Conservation (phyloP, 2,329 filamentous ascomycete genomes). For the Talaromyces islandicus region DNA sequence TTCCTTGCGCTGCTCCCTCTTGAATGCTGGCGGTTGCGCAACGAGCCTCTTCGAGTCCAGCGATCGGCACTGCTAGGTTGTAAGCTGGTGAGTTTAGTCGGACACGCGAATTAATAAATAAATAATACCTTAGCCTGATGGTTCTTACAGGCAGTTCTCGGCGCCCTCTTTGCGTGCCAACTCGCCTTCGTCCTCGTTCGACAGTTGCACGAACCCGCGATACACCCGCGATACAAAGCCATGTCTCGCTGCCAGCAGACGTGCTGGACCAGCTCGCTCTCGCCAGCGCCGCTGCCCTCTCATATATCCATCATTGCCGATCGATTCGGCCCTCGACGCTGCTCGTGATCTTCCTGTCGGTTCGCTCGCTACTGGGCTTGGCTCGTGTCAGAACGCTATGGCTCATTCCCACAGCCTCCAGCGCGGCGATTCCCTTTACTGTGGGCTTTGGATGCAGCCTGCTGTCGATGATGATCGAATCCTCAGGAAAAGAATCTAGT, state of each 20-base stretch:
- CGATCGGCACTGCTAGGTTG: too few species aligned
- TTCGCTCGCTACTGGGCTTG: not conserved
- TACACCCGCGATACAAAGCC: not conserved
- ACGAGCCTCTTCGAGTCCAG: too few species aligned
- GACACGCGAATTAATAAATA: too few species aligned
- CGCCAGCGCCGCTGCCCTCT: not conserved
- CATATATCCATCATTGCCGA: not conserved
- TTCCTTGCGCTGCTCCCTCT: not conserved
- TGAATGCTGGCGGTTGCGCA: not conserved
- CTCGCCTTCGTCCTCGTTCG: not conserved
- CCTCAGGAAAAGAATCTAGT: too few species aligned
- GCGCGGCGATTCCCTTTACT: too few species aligned
- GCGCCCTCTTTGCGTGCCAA: not conserved
- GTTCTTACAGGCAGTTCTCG: not conserved
- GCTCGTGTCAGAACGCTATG: not conserved
- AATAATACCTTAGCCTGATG: too few species aligned
- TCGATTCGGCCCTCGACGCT: not conserved
- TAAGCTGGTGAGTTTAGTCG: too few species aligned
- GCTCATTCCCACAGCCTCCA: not conserved
- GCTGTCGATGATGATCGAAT: too few species aligned
- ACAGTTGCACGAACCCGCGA: too few species aligned
- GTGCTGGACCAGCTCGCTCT: not conserved
- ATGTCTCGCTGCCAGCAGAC: not conserved
- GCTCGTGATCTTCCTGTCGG: not conserved
- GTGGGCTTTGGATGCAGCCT: too few species aligned